Evolutionary conservation across 2,329 filamentous ascomycete genomes (phyloP), one percentile per base, ranked within the genome.

Genomic region (Cytospora schulzeri): DNA sequence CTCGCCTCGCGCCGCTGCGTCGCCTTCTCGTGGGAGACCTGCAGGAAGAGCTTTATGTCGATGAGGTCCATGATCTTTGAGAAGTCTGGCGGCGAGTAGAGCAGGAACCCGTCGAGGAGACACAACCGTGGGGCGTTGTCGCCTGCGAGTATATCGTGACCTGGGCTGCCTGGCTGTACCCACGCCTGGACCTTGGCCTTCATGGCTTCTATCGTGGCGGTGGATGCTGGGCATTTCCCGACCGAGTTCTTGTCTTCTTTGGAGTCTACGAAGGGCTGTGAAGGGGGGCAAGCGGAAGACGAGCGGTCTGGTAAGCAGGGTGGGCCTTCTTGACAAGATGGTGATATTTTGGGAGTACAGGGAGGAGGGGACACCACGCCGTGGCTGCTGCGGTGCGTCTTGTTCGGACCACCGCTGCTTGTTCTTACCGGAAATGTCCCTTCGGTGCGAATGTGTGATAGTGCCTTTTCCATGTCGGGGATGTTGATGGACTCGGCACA

Each of bases 91-190:
- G 78, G 80, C 0, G 88, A 85, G 77, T 91, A 97, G 1, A 98
- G 84, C 0, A 98, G 81, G 74, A 98, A 97, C 0, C 94, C 94
- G 72, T 98, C 94, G 2, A 97, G 82, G 63, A 98, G 81, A 66
- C 88, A 93, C 29, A 95, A 78, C 0, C 79, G 79, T 0, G 81
- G 75, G 26, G 67, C 9, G 48, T 38, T 57, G 11, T 60, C 59
- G 22, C 65, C 58, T 35, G 61, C 64, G 35, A 80, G 71, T 29
- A 76, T 63, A 52, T 69, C 71, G 67, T 82, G 75, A 15, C 83
- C 77, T 56, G 80, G 77, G 11, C 81, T 78, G 0, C 78, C 76
- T 0, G 80, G 75, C 12, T 77, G 71, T 0, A 82, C 78, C 73
- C 84, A 83, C 2, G 76, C 69, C n/a, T 73, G 70, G 11, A 88